phyloP scores from a whole-genome alignment of 257 asterid genomes.

The Avicennia marina region DNA sequence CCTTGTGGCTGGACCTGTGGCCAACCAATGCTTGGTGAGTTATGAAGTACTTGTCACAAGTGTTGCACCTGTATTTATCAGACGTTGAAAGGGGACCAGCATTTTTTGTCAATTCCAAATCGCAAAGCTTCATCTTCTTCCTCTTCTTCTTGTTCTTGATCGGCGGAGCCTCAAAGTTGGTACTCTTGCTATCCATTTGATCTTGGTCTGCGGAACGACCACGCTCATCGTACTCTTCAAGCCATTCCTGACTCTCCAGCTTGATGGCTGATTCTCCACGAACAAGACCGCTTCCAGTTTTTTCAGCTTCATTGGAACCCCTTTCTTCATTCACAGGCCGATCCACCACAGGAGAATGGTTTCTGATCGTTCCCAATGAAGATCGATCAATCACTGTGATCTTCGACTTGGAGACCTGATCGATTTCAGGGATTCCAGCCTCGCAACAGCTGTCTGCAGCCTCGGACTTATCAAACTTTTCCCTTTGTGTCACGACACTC shows the following conservation, averaged over 20 bases:
- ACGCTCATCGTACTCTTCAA: neutral
- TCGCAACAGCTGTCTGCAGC: slow-evolving; percentile 23
- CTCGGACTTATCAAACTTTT: slow-evolving; percentile 17
- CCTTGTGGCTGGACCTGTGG: slow-evolving; percentile 42
- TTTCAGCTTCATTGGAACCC: neutral
- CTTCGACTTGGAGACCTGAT: too few relatives aligned
- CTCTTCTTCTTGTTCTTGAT: slow-evolving; percentile 28
- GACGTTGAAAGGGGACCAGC: too few relatives aligned
- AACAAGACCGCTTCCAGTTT: neutral
- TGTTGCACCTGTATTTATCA: slow-evolving; percentile 29
- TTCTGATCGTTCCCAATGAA: too few relatives aligned
- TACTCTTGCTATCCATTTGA: neutral
- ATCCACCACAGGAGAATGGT: too few relatives aligned
- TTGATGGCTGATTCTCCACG: neutral
- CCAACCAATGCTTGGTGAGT: slow-evolving; percentile 48
- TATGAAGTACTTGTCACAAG: slow-evolving; percentile 29
- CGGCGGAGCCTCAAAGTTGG: neutral
- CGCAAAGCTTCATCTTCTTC: slow-evolving; percentile 34
- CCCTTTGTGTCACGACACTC: neutral
- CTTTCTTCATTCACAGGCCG: too few relatives aligned
- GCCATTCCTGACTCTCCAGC: neutral
- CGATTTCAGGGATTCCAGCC: slow-evolving; percentile 7
- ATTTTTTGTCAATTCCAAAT: slow-evolving; percentile 21
- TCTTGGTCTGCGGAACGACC: neutral
- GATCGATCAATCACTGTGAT: too few relatives aligned